Base-by-base conservation (phyloP, 305 asterid genomes). In the Fraxinus velutina region DNA sequence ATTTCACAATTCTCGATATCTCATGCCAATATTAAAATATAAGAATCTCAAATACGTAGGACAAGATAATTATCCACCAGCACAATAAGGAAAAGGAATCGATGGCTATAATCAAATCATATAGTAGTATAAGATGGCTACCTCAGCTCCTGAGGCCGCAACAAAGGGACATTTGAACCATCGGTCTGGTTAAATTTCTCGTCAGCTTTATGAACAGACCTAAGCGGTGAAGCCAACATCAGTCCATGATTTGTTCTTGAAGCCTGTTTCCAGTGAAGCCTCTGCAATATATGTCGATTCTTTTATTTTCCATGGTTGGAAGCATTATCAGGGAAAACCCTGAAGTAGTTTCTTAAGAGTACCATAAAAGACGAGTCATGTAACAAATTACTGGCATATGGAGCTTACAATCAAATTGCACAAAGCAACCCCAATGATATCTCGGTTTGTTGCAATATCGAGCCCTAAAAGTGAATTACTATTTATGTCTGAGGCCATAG, bases 201-300 rank as follows among this genome's bases (percentile, higher is more conserved):
- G 66, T 86, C 92, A 21, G 87, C 82, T 84, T 83, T 87, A 84
- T 88, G 82, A 85, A 88, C 89, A 78, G 96, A 90, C 83, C 96
- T 92, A 81, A 95, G 93, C 0, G 99, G 98, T 85, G 98, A 93
- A 88, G 98, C 92, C 89, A 95, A 81, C 98, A 95, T 93, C 89
- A 95, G 79, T 78, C 98, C 98, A 44, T 87, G 88, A 80, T 91
- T 89, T 33, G 86, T 85, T 87, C 93, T 91, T 34, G 99, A 95
- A 64, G 98, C 96, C 78, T 94, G 93, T 86, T 95, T 95, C 99
- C 99, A 95, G 88, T 95, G 92, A 78, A 95, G 93, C 89, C 99
- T 92, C 99, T 95, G 96, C 83, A 89, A 83, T 30, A 80, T 50
- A 60, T 36, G 39, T 52, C 52, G 57, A 12, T n/a, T 73, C 36